Evolutionary conservation across 2,329 filamentous ascomycete species (phyloP).

Genomic region (Neoascochyta sp.): DNA sequence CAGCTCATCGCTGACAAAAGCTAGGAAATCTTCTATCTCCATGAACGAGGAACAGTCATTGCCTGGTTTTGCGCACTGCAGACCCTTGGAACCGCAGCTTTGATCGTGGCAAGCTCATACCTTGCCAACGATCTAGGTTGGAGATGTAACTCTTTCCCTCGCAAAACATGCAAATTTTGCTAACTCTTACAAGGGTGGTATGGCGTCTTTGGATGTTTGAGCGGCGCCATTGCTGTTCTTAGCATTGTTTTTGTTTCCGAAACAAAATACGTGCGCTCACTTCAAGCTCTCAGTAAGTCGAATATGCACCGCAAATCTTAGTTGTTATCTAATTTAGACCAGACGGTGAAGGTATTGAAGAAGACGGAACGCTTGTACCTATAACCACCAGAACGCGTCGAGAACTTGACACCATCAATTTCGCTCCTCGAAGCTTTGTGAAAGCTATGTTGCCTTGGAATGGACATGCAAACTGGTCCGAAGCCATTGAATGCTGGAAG

Average conservation of each 20-base stretch:
- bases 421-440: conserved; percentile 6
- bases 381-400: conserved; percentile 7
- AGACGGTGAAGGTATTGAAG: conserved; percentile 10
- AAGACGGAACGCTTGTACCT: conserved; percentile 7
- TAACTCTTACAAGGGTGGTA: no score
- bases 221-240: conserved; percentile 6
- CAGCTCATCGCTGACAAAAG: no score
- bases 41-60: conserved; percentile 9
- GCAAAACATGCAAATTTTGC: no score
- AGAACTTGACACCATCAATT: conserved; percentile 6
- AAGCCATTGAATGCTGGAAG: conserved; percentile 10
- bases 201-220: conserved; percentile 7
- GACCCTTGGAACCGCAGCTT: conserved; percentile 8
- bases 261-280: conserved; percentile 8
- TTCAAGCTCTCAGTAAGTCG: conserved; percentile 9
- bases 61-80: conserved; percentile 12
- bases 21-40: conserved; percentile 9
- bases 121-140: conserved; percentile 9
- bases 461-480: conserved; percentile 6
- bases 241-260: conserved; percentile 9
- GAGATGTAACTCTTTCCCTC: no score
- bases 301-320: background rate
- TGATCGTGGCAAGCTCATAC: conserved; percentile 10
- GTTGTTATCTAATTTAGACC: background rate
- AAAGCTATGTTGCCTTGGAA: conserved; percentile 11